Conservation (phyloP, 2,329 filamentous ascomycete species). For the Delphinella strobiligena region DNA sequence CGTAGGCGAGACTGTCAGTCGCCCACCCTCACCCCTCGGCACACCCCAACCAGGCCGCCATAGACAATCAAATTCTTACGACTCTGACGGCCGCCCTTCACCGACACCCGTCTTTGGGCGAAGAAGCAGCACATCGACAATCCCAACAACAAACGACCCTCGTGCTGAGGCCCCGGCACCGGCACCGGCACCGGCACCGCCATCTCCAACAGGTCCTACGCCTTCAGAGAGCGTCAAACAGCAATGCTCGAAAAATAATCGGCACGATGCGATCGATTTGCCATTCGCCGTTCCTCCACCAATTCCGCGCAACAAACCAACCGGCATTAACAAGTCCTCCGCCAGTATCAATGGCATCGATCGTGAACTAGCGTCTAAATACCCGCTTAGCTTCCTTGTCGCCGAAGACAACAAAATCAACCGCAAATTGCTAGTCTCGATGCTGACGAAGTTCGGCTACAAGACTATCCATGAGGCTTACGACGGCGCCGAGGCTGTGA, state of each 20-base stretch:
- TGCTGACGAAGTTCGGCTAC: constrained; percentile 57
- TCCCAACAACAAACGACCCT: background rate
- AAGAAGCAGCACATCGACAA: constrained; percentile 1
- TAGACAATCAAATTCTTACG: constrained; percentile 5
- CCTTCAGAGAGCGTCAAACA: no score
- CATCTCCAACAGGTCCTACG: no score
- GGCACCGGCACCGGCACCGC: background rate
- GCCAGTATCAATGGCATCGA: constrained; percentile 31
- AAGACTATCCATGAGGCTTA: constrained; percentile 50
- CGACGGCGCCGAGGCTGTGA: constrained; percentile 56
- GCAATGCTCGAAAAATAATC: background rate
- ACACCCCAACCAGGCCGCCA: constrained; percentile 20
- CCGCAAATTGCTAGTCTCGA: constrained; percentile 52
- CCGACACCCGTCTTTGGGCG: constrained; percentile 4
- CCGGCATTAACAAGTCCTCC: constrained; percentile 13
- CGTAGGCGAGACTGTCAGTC: constrained; percentile 37
- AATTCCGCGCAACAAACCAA: background rate
- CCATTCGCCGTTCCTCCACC: background rate
- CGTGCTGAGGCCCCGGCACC: background rate
- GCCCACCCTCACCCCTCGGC: constrained; percentile 38
- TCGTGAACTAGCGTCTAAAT: constrained; percentile 43
- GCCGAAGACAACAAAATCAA: constrained; percentile 66
- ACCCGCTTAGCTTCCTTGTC: constrained; percentile 55
- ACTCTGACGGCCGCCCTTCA: constrained; percentile 6
- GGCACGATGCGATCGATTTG: no score